phyloP scores from a whole-genome alignment of 2,329 filamentous ascomycete species.

The Dothideomycetes sp. region DNA sequence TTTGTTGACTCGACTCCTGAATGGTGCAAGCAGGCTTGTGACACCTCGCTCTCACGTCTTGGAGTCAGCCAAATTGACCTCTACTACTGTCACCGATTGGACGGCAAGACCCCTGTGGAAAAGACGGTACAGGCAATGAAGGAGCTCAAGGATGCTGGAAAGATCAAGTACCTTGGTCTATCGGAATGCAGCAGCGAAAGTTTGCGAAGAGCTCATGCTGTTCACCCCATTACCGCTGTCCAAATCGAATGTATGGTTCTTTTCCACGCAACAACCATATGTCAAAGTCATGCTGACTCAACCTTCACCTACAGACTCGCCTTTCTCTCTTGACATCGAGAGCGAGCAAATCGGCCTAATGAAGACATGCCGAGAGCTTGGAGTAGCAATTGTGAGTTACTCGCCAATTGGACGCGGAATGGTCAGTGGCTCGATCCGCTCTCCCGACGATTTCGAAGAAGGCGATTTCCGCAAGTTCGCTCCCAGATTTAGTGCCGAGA shows the following conservation, averaged over 20 bases:
- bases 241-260: slow-evolving; percentile 50
- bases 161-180: slow-evolving; percentile 45
- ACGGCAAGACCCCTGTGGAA: slow-evolving; percentile 36
- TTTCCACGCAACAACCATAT: too few species aligned
- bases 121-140: slow-evolving; percentile 36
- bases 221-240: slow-evolving; percentile 43
- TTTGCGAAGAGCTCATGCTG: slow-evolving; percentile 40
- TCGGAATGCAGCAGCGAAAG: slow-evolving; percentile 41
- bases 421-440: slow-evolving; percentile 42
- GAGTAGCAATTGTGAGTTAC: slow-evolving; percentile 49
- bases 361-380: slow-evolving; percentile 49
- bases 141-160: slow-evolving; percentile 42
- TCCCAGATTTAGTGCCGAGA: slow-evolving; percentile 44
- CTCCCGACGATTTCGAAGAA: slow-evolving; percentile 37
- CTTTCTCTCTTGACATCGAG: slow-evolving; percentile 52
- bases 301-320: too few species aligned
- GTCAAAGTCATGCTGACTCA: too few species aligned
- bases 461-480: slow-evolving; percentile 39
- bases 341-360: slow-evolving; percentile 40
- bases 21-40: slow-evolving; percentile 31
- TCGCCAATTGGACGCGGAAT: slow-evolving; percentile 52
- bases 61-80: slow-evolving; percentile 33
- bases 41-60: slow-evolving; percentile 32
- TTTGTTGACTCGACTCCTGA: slow-evolving; percentile 33
- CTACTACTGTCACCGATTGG: slow-evolving; percentile 38